Evolutionary conservation across 441 rosid species (phyloP), one percentile per base, ranked within the genome.

Genomic region (Dalechampia spathulata): DNA sequence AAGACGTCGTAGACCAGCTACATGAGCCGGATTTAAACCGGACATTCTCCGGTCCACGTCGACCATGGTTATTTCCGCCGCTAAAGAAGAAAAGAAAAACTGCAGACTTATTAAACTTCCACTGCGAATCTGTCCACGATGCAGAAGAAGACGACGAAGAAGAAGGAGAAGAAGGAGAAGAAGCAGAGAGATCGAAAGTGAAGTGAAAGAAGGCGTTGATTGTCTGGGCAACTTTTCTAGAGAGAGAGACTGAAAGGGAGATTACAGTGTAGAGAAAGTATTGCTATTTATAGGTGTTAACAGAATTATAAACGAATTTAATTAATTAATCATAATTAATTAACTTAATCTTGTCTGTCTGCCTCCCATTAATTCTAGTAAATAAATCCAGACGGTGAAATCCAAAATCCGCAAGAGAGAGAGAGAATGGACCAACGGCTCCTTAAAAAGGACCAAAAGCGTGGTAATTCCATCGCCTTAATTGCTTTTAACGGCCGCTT

Each of bases 11-110:
- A 88, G 74, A 30, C 94, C 99, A 8, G 99, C 99, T 5, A 85
- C 59, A 64, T 92, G 96, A 19, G 90, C 81, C 75, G 96, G 99
- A 42, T 83, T 85, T 7, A 92, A 87, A 67, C 96, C 90, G 72
- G 86, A 52, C 85, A 89, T 75, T 43, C 96, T 82, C 77, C 96
- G 83, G 86, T 92, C 99, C 25, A 92, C 96, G 79, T 92, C 99
- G 49, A 88, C 99, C 99, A 92, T 92, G 52, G 4, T 30, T 30
- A 30, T 30, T 30, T 30, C n/a, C n/a, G n/a, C n/a, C n/a, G n/a
- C n/a, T n/a, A n/a, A n/a, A n/a, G n/a, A n/a, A n/a, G n/a, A n/a
- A n/a, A n/a, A n/a, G n/a, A n/a, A n/a, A n/a, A n/a, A n/a, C n/a
- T n/a, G n/a, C n/a, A n/a, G n/a, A n/a, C n/a, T n/a, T n/a, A n/a